A percentile compares a stretch with the other conserved stretches of the same genome.
phyloP scores from a whole-genome alignment of 257 asterid genomes.

The Penstemon eatonii region DNA sequence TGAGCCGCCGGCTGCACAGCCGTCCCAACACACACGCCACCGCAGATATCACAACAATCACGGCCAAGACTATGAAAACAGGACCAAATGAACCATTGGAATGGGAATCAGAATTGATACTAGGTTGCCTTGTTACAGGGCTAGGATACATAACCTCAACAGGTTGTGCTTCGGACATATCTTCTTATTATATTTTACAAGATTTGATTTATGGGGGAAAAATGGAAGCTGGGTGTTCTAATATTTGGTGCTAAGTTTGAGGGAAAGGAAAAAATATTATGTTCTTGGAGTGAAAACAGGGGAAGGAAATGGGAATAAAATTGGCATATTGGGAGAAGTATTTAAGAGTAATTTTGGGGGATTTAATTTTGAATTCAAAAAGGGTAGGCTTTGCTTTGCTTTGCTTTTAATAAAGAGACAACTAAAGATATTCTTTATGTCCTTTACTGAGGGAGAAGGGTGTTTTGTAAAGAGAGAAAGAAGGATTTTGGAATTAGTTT shows the following conservation, averaged over 20 bases:
- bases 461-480: constrained; percentile 40
- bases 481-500: constrained; percentile 30
- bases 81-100: constrained; percentile 75
- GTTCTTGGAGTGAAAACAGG: constrained; percentile 44
- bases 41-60: constrained; percentile 61
- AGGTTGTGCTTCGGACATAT: constrained; percentile 51
- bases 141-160: constrained; percentile 49
- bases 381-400: constrained; percentile 25
- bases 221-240: not conserved
- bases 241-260: not conserved
- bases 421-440: constrained; percentile 59
- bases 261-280: not conserved
- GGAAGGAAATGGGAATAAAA: constrained; percentile 8
- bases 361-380: constrained; percentile 33
- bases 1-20: constrained; percentile 52
- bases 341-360: not conserved
- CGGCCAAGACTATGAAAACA: constrained; percentile 66
- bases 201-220: not conserved
- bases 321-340: constrained; percentile 3
- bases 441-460: constrained; percentile 32
- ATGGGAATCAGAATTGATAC: constrained; percentile 32
- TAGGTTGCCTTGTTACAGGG: constrained; percentile 40
- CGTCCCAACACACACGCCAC: constrained; percentile 74
- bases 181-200: not conserved
- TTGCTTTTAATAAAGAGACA: constrained; percentile 43